Percentiles rank a stretch among this genome's conserved stretches.
Conservation (phyloP, 2,329 filamentous ascomycete genomes). For the Thelonectria olida region DNA sequence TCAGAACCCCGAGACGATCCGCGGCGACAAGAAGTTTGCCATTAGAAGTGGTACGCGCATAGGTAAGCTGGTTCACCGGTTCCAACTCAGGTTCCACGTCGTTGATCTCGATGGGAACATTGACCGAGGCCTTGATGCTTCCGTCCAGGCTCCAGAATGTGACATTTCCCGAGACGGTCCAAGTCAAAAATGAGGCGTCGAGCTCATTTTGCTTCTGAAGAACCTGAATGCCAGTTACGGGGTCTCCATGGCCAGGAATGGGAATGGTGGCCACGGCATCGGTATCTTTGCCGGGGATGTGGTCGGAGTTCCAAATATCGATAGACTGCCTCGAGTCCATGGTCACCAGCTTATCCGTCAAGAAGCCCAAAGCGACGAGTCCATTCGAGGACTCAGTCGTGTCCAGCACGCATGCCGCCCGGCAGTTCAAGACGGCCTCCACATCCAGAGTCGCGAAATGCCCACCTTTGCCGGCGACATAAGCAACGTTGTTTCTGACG, state of each 20-base stretch:
- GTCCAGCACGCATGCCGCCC: slow-evolving; percentile 50
- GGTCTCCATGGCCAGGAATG: slow-evolving; percentile 70
- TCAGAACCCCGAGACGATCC: slow-evolving; percentile 86
- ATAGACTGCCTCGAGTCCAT: slow-evolving; percentile 82
- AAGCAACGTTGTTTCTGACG: slow-evolving; percentile 66
- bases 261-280: slow-evolving; percentile 57
- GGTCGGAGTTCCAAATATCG: slow-evolving; percentile 67
- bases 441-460: slow-evolving; percentile 64
- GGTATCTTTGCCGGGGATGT: slow-evolving; percentile 51
- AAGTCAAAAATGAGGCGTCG: slow-evolving; percentile 84
- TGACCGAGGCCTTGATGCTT: slow-evolving; percentile 68
- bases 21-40: slow-evolving; percentile 79
- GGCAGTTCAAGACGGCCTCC: slow-evolving; percentile 56
- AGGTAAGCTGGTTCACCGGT: slow-evolving; percentile 65
- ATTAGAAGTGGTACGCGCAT: slow-evolving; percentile 67
- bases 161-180: slow-evolving; percentile 83
- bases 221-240: slow-evolving; percentile 77
- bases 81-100: slow-evolving; percentile 61
- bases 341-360: slow-evolving; percentile 74
- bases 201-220: slow-evolving; percentile 68
- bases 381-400: slow-evolving; percentile 51
- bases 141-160: slow-evolving; percentile 86
- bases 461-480: slow-evolving; percentile 75
- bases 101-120: slow-evolving; percentile 74
- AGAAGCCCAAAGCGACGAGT: slow-evolving; percentile 74